Conservation (phyloP, 768 basidiomycete species). For the Mrakia gelida region DNA sequence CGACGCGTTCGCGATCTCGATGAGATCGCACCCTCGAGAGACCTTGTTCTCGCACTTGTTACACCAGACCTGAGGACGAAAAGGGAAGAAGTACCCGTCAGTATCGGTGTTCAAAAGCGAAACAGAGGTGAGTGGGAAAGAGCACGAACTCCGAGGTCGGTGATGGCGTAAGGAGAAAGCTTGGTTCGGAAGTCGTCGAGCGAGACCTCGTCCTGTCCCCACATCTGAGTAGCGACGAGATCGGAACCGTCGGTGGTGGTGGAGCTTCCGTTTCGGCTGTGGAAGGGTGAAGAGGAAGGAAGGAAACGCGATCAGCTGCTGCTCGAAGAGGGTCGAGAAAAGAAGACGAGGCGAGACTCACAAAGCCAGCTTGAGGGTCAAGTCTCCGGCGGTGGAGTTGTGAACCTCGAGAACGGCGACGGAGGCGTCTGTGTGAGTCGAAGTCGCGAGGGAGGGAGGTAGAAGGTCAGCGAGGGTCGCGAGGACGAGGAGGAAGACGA, state of each 20-base stretch:
- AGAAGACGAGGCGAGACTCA: constrained; percentile 16
- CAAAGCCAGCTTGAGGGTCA: constrained; percentile 40
- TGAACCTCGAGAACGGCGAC: constrained; percentile 37
- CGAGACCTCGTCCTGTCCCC: constrained; percentile 31
- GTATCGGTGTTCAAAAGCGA: too few relatives aligned
- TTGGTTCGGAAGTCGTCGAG: constrained; percentile 34
- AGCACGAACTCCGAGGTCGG: constrained; percentile 29
- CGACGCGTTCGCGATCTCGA: constrained; percentile 20
- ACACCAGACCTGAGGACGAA: constrained; percentile 30
- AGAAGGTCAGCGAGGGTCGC: too few relatives aligned
- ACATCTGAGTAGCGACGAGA: constrained; percentile 30
- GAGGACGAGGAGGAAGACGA: not conserved
- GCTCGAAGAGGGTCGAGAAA: too few relatives aligned
- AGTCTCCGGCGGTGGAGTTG: constrained; percentile 21
- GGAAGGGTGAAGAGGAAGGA: not conserved
- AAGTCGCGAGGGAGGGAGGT: too few relatives aligned
- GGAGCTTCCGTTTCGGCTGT: constrained; percentile 35
- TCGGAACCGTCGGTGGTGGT: constrained; percentile 32
- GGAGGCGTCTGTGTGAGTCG: constrained; percentile 32
- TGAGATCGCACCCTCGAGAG: constrained; percentile 33
- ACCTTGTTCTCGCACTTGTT: constrained; percentile 33
- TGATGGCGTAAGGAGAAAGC: constrained; percentile 34
- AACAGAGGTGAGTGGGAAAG: too few relatives aligned
- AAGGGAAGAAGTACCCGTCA: too few relatives aligned
- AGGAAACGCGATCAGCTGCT: not conserved